Percentiles rank a stretch among this genome's conserved stretches.
phyloP scores from a whole-genome alignment of 768 basidiomycete genomes.

The Trametes cubensis region DNA sequence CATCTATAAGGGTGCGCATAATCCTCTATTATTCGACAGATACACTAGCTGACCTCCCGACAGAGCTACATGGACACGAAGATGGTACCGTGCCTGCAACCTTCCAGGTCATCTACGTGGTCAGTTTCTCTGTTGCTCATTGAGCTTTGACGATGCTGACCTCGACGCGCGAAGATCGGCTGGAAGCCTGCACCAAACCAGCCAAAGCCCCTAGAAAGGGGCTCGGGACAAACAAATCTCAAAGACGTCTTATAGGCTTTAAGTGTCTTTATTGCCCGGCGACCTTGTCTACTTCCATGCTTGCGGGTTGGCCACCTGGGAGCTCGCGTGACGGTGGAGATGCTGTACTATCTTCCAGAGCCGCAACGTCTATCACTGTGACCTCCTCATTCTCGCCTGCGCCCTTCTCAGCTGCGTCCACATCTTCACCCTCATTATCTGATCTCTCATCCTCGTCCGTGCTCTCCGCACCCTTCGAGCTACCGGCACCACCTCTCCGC shows the following conservation, averaged over 20 bases:
- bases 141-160: background rate
- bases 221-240: constrained; percentile 60
- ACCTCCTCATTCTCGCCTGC: constrained; percentile 14
- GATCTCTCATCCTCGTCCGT: constrained; percentile 22
- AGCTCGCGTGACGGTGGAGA: background rate
- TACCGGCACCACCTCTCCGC: constrained; percentile 27
- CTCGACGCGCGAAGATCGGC: constrained; percentile 57
- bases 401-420: constrained; percentile 23
- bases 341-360: constrained; percentile 7
- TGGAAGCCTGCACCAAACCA: constrained; percentile 78
- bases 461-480: constrained; percentile 24
- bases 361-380: constrained; percentile 21
- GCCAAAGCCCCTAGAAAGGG: constrained; percentile 65
- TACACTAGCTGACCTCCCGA: background rate
- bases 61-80: constrained; percentile 83
- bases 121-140: constrained; percentile 38
- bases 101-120: constrained; percentile 95
- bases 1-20: constrained; percentile 79
- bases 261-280: background rate
- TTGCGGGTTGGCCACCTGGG: background rate
- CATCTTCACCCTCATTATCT: constrained; percentile 27
- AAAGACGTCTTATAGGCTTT: constrained; percentile 57
- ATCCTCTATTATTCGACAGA: background rate
- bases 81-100: constrained; percentile 91
- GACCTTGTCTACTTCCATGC: background rate